A percentile compares a stretch with the other conserved stretches of the same genome.
phyloP scores from a whole-genome alignment of 495 filamentous ascomycete species.

The Penicillium simplicissimum region DNA sequence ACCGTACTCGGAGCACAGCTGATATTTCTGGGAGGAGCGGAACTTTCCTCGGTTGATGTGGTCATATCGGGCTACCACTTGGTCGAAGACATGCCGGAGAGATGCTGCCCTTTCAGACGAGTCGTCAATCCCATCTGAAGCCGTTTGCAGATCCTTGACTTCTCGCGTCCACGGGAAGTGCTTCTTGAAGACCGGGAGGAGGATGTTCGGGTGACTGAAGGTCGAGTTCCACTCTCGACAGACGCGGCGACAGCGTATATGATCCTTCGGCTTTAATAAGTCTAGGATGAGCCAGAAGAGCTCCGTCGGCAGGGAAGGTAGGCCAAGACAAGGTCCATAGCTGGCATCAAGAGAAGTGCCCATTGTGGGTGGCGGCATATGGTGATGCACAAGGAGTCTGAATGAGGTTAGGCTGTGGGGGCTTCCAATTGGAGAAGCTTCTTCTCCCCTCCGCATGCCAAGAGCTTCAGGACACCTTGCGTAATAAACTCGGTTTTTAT shows the following conservation, averaged over 20 bases:
- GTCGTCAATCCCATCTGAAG: constrained; percentile 4
- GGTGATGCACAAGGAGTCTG: neutral
- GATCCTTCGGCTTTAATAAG: constrained; percentile 50
- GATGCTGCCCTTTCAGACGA: constrained; percentile 1
- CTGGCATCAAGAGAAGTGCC: neutral
- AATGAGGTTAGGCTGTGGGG: constrained; percentile 9
- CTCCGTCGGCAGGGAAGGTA: constrained; percentile 43
- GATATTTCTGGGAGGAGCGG: constrained; percentile 47
- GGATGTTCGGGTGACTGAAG: constrained; percentile 51
- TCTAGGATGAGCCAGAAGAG: constrained; percentile 45
- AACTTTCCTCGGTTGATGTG: constrained; percentile 53
- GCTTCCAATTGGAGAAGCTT: constrained; percentile 22
- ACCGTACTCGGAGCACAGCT: constrained; percentile 40
- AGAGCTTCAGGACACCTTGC: constrained; percentile 54
- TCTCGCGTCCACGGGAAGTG: constrained; percentile 59
- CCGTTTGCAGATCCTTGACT: constrained; percentile 36
- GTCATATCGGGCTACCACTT: constrained; percentile 58
- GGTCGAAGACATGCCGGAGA: constrained; percentile 52
- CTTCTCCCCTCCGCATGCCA: constrained; percentile 40
- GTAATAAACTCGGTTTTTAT: constrained; percentile 18
- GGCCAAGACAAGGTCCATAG: constrained; percentile 13
- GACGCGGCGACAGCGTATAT: constrained; percentile 57
- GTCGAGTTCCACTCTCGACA: constrained; percentile 54
- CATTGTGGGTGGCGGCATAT: constrained; percentile 12
- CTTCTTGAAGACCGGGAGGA: constrained; percentile 48